phyloP scores from a whole-genome alignment of 164 flowering plant genomes.

The Vitis vinifera region ASM3070453v1 NC_081814.1:27060501-27061000 shows the following conservation, averaged over 20 bases:
- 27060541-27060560: neutral
- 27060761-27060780: neutral
- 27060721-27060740: neutral
- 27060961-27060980: too few relatives aligned
- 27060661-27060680: neutral
- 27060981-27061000: too few relatives aligned
- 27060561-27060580: neutral
- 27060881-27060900: too few relatives aligned
- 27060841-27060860: too few relatives aligned
- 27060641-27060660: neutral
- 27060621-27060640: neutral
- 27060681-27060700: neutral
- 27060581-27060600: too few relatives aligned
- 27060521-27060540: neutral
- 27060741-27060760: neutral
- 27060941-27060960: too few relatives aligned
- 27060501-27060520: neutral
- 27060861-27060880: too few relatives aligned
- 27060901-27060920: too few relatives aligned
- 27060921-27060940: too few relatives aligned
- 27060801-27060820: neutral
- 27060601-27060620: neutral
- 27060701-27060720: neutral
- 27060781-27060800: neutral
- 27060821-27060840: too few relatives aligned